Percentiles rank a stretch among this genome's conserved stretches.
These are phyloP conservation scores for Suhomyces choctaworum DNA, from an alignment of 1,139 yeast species.

Conservation along the genomic window DNA sequence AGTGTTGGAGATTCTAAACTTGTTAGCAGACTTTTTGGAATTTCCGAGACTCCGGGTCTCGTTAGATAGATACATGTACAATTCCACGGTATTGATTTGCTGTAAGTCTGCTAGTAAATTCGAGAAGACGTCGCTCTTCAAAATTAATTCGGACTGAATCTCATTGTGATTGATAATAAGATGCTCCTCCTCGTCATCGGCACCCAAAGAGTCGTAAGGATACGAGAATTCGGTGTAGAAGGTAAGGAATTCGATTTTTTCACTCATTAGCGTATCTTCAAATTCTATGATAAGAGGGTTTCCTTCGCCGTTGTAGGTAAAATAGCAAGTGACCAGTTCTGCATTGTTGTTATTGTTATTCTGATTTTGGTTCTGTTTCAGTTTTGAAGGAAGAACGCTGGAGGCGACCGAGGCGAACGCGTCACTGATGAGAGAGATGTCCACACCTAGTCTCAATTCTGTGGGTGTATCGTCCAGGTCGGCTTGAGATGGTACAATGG, in stretches of 20 bases:
- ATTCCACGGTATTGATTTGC: constrained; percentile 60
- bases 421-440: constrained; percentile 36
- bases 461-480: constrained; percentile 11
- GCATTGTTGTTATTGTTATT: constrained; percentile 13
- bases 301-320: constrained; percentile 55
- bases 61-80: constrained; percentile 49
- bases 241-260: constrained; percentile 70
- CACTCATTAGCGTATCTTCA: constrained; percentile 69
- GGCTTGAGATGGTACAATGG: constrained; percentile 6
- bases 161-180: constrained; percentile 48
- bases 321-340: constrained; percentile 32
- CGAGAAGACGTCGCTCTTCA: constrained; percentile 64
- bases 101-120: constrained; percentile 68
- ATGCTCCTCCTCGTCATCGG: constrained; percentile 21
- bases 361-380: constrained; percentile 6
- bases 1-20: constrained; percentile 22
- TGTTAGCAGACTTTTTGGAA: constrained; percentile 6
- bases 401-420: constrained; percentile 34
- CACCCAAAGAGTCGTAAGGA: constrained; percentile 36
- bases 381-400: constrained; percentile 12
- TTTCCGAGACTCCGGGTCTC: constrained; percentile 16
- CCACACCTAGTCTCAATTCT: constrained; percentile 41
- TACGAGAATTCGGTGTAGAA: constrained; percentile 44
- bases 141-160: constrained; percentile 61
- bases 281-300: constrained; percentile 67